Percentiles rank a stretch among this genome's conserved stretches.
These are phyloP conservation scores for Larix sibirica DNA, from an alignment of 83 land plant genomes.

Conservation along the genomic window DNA sequence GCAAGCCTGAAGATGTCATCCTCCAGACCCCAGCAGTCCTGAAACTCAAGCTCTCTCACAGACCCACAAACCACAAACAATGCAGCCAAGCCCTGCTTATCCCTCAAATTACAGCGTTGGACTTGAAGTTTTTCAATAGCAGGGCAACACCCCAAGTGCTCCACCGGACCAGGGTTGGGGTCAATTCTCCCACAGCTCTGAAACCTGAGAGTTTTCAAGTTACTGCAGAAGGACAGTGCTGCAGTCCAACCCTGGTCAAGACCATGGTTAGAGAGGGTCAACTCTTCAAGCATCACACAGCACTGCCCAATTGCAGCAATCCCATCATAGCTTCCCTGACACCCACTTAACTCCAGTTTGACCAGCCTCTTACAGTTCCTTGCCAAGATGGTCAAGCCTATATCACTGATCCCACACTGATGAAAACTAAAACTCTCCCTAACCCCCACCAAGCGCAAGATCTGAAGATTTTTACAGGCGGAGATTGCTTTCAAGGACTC, in stretches of 20 bases:
- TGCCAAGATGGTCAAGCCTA: constrained; percentile 87
- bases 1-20: constrained; percentile 64
- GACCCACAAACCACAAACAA: constrained; percentile 62
- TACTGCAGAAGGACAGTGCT: constrained; percentile 59
- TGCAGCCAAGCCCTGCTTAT: constrained; percentile 57
- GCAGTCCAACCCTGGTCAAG: constrained; percentile 94
- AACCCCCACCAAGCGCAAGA: constrained; percentile 56
- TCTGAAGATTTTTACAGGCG: constrained; percentile 68
- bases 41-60: constrained; percentile 70
- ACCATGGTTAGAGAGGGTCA: constrained; percentile 67
- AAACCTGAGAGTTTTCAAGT: constrained; percentile 77
- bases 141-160: constrained; percentile 74
- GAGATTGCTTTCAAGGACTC: constrained; percentile 55
- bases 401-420: constrained; percentile 60
- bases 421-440: constrained; percentile 47
- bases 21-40: constrained; percentile 94
- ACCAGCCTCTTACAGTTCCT: constrained; percentile 76
- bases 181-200: constrained; percentile 78
- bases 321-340: constrained; percentile 94
- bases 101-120: constrained; percentile 72
- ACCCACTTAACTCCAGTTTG: constrained; percentile 80
- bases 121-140: constrained; percentile 71
- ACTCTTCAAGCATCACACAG: constrained; percentile 91
- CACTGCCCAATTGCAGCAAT: constrained; percentile 90
- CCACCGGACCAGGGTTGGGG: constrained; percentile 66